Evolutionary conservation across 2,329 filamentous ascomycete genomes (phyloP), one percentile per base, ranked within the genome.

Genomic region (Lecanicillium sp.): DNA sequence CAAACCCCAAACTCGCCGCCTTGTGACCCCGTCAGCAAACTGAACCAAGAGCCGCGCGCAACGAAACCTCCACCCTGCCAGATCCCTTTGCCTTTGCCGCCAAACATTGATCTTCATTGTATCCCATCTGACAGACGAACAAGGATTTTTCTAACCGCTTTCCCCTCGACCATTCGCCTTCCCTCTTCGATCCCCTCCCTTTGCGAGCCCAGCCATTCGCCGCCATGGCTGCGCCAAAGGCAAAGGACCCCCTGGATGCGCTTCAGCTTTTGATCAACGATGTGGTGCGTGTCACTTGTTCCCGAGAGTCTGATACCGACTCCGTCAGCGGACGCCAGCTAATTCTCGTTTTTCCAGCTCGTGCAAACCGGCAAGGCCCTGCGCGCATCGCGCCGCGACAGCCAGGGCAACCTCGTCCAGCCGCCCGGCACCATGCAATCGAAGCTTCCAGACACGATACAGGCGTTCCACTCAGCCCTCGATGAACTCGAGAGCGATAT

Each of bases 321-420:
- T 29, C 22, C 15, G 11, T 17, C n/a, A n/a, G n/a, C n/a, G n/a
- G n/a, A n/a, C 10, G 8, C 18, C 37, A 45, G 34, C 14, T n/a
- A 25, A 42, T 20, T 37, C 46, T 45, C 15, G 18, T 28, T 10
- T 18, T 29, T 20, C 25, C 29, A 80, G 76, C 67, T 79, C 18
- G 63, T 80, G 12, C 71, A 79, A 53, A 74, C 71, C 2, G 75
- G 74, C 13, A 80, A 74, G 51, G 71, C 73, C 14, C 58, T 79
- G 11, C 72, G 64, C 35, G 59, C 67, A 2, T 67, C 66, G 28
- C 59, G 61, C 20, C 68, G 64, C 46, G 68, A 74, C 45, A 61
- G 64, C 12, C 58, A 64, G 29, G 64, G 59, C 41, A 60, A 60
- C 31, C 43, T 61, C 13, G 49, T 52, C 13, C 56, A 54, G 13